Conservation (phyloP, 1,284 basidiomycete species). For the Xerocomus nothofagi region DNA sequence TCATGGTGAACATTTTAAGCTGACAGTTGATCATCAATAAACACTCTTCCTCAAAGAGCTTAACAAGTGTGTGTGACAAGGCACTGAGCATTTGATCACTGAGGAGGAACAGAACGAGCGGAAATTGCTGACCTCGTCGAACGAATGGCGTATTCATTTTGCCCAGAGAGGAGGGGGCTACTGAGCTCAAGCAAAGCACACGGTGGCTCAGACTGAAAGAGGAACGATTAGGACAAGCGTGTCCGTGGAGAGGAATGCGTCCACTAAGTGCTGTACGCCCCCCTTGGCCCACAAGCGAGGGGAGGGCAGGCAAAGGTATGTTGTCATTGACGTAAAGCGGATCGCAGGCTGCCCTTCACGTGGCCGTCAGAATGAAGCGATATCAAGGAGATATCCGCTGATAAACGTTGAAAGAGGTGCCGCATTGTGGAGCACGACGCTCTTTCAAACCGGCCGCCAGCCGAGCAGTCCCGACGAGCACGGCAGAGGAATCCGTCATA, state of each 20-base stretch:
- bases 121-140: conserved; percentile 31
- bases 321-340: conserved; percentile 31
- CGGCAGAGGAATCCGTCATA: conserved; percentile 13
- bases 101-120: conserved; percentile 14
- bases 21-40: conserved; percentile 32
- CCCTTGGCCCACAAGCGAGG: conserved; percentile 36
- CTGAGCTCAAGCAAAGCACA: conserved; percentile 10
- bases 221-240: conserved; percentile 18
- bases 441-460: too few relatives aligned
- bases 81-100: conserved; percentile 13
- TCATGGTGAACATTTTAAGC: conserved; percentile 24
- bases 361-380: conserved; percentile 18
- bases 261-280: conserved; percentile 19
- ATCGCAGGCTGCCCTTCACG: conserved; percentile 25
- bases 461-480: conserved; percentile 29
- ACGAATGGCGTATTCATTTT: conserved; percentile 23
- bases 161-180: conserved; percentile 5
- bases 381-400: conserved; percentile 31
- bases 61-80: conserved; percentile 28
- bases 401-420: conserved; percentile 28
- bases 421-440: conserved; percentile 1
- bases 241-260: conserved; percentile 31
- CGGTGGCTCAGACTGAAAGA: conserved; percentile 14
- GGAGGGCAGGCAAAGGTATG: conserved; percentile 34
- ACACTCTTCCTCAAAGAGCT: conserved; percentile 34